Evolutionary conservation across 306 rosid genomes (phyloP), one percentile per base, ranked within the genome.

Genomic region (Elaeagnus macrophylla): DNA sequence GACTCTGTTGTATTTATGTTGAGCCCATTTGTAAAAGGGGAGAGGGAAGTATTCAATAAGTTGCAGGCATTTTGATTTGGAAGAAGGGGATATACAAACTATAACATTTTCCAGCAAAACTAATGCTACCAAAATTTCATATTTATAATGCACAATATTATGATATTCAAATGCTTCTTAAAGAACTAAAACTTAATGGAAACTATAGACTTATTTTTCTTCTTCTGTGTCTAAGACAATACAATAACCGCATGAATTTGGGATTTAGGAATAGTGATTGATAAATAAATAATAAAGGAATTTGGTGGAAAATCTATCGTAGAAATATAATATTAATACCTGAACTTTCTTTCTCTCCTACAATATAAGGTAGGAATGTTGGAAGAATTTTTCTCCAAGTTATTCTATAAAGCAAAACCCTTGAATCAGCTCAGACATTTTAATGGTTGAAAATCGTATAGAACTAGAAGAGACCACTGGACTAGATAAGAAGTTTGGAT

Each of bases 291-390:
- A n/a, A n/a, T n/a, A n/a, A n/a, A n/a, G n/a, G n/a, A 25, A 20
- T 48, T 32, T 10, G 17, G 50, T 13, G 18, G 36, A 62, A 51
- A 49, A 19, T 44, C 20, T 39, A 15, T 18, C 25, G 45, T 51
- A 8, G 48, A 44, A 37, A 41, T 18, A 40, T 42, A 56, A 53
- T 36, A 45, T 48, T 42, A 13, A 51, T 74, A 84, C 94, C 94
- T 74, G 88, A 84, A 56, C 94, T 88, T 75, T 84, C 94, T 78
- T 84, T 85, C 64, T 81, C 85, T 60, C 76, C 85, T 58, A 81
- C 67, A 38, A 15, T 37, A 63, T 60, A 78, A 25, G 61, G 37
- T 38, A 76, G 81, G 62, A 84, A 81, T 48, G 65, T 71, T 66
- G 94, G 94, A 71, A 71, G 57, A 11, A 62, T 41, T 54, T 66